These are phyloP conservation scores for Kwoniella botswanensis DNA, from an alignment of 768 basidiomycete species.

Conservation along the genomic window DNA sequence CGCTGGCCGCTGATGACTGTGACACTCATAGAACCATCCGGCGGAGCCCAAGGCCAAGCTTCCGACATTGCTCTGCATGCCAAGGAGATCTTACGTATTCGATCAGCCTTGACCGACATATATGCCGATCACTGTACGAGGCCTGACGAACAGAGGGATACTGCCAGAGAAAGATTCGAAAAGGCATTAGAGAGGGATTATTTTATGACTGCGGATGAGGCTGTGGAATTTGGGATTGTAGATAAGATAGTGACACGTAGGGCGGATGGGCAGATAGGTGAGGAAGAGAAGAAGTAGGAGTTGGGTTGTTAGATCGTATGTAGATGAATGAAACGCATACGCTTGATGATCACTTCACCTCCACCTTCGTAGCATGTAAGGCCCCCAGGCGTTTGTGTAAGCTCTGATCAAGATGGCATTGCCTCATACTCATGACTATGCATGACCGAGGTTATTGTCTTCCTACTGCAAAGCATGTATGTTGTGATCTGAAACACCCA, in stretches of 20 bases:
- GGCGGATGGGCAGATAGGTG: conserved; percentile 18
- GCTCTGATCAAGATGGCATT: background rate
- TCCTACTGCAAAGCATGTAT: background rate
- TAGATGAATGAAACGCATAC: no score
- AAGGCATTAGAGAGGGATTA: conserved; percentile 91
- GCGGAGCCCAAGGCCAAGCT: conserved; percentile 93
- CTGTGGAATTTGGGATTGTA: conserved; percentile 86
- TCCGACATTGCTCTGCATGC: conserved; percentile 98
- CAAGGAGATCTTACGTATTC: conserved; percentile 88
- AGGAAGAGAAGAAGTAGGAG: conserved; percentile 17
- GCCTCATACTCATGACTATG: background rate
- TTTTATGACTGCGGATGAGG: conserved; percentile 95
- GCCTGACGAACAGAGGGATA: conserved; percentile 68
- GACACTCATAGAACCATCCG: conserved; percentile 77
- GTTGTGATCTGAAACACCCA: background rate
- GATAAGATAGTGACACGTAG: conserved; percentile 79
- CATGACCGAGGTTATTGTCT: no score
- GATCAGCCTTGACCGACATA: conserved; percentile 80
- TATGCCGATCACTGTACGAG: conserved; percentile 84
- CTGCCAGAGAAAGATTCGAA: conserved; percentile 78
- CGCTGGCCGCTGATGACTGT: no score
- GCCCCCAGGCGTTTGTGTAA: no score
- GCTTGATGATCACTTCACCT: background rate
- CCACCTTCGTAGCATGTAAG: no score
- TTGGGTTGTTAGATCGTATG: background rate